Base-by-base conservation (phyloP, 2,329 filamentous ascomycete genomes). In the Chaetomium olivaceum region DNA sequence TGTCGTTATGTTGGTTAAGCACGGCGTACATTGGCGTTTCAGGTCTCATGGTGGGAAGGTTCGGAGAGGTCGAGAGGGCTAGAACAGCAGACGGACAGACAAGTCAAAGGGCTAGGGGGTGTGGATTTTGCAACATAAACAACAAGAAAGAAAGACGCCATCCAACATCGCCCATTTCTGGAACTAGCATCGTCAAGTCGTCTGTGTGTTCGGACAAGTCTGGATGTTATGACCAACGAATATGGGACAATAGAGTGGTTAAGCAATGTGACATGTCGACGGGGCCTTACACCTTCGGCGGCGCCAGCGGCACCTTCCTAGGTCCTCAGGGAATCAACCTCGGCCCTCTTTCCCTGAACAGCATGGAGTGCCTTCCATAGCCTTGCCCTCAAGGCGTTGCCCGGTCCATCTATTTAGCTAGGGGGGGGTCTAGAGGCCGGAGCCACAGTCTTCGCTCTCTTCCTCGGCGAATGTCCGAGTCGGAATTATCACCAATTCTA, bases 11-110 rank as follows among this genome's bases (percentile, higher is more conserved):
- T 25, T 23, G 23, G 21, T 16, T 39, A 6, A 21, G 54, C 51
- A 39, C 31, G 54, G 54, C 59, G 59, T 61, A 61, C 21, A 57
- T 39, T 39, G 59, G 48, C 59, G 59, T 61, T 61, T 33, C 23
- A 21, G 43, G 21, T 16, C 3, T 36, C 9, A 60, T 36, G 43
- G 19, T 16, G 29, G 29, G 54, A 36, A 39, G 14, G 12, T 31
- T 23, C 5, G n/a, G 31, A 39, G 7, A 25, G 6, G 19, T 23
- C 19, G 54, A 36, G 21, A 9, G 25, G 51, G 19, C 25, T 16
- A 27, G 23, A n/a, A 9, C 12, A 54, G 14, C 51, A 54, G 19
- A 9, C 27, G 5, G 23, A 12, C 19, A 54, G 51, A 54, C 27
- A 31, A n/a, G 3, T 16, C 7, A 27, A 16, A 19, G 16, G 25